phyloP scores from a whole-genome alignment of 2,329 filamentous ascomycete species.

The Cryphonectria nitschkei region DNA sequence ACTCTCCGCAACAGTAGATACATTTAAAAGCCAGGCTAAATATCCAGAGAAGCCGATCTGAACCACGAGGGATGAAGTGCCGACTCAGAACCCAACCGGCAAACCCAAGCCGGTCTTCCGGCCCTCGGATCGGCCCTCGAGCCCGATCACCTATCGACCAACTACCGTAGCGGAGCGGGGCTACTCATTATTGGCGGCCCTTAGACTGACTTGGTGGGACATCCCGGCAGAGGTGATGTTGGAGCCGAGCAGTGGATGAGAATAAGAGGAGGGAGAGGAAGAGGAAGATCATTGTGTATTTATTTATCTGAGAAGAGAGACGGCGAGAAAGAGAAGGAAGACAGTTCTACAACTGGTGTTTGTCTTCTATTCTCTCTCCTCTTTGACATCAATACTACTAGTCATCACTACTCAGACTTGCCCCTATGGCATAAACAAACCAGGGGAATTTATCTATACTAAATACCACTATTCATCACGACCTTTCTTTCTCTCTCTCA shows the following conservation, averaged over 20 bases:
- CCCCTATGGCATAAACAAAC: too few species aligned
- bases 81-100: not conserved
- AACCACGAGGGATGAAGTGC: not conserved
- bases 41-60: not conserved
- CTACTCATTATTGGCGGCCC: not conserved
- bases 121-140: not conserved
- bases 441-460: too few species aligned
- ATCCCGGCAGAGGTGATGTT: not conserved
- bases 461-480: too few species aligned
- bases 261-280: not conserved
- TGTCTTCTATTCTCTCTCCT: not conserved
- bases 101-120: not conserved
- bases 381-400: not conserved
- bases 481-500: not conserved
- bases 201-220: not conserved
- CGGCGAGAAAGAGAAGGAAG: too few species aligned
- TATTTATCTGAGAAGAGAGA: too few species aligned
- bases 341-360: too few species aligned
- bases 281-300: too few species aligned
- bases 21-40: not conserved
- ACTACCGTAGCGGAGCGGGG: not conserved
- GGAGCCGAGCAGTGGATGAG: not conserved
- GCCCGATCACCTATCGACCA: slow-evolving; percentile 1
- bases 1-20: too few species aligned
- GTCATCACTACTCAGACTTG: too few species aligned